A percentile compares a stretch with the other conserved stretches of the same genome.
Evolutionary conservation across 805 yeast genomes (phyloP).

Genomic region (baker's yeast (Saccharomyces cerevisiae)): DNA sequence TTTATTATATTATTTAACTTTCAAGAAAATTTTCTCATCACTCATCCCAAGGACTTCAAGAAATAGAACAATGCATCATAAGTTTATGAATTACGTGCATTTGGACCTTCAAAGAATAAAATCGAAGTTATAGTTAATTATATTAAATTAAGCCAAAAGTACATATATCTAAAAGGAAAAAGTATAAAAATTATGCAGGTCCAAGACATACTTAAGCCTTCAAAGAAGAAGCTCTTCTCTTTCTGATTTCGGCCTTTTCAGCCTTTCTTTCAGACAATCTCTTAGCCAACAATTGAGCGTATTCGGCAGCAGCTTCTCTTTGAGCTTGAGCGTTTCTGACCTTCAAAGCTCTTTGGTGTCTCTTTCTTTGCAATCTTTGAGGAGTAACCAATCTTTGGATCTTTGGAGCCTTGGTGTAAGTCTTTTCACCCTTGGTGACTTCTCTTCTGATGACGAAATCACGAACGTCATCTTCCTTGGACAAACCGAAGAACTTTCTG

Average conservation of each 20-base stretch:
- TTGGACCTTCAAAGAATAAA: background rate
- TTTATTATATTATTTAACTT: no score
- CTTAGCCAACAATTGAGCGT: conserved; percentile 96
- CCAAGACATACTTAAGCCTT: conserved; percentile 52
- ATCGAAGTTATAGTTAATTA: background rate
- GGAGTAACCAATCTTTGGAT: conserved; percentile 99
- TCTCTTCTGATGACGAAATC: conserved; percentile 96
- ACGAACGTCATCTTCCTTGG: conserved; percentile 43
- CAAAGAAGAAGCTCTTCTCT: conserved; percentile 99
- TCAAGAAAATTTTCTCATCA: no score
- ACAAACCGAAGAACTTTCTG: conserved; percentile 95
- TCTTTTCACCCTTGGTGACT: conserved; percentile 94
- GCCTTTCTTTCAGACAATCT: conserved; percentile 98
- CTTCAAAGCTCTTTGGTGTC: conserved; percentile 90
- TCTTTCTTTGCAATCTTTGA: conserved; percentile 98
- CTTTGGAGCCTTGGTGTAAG: conserved; percentile 99
- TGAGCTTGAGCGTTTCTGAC: conserved; percentile 95
- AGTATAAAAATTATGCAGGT: conserved; percentile 8
- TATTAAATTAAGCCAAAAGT: conserved; percentile 11
- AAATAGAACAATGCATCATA: background rate
- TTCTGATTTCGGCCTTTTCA: conserved; percentile 95
- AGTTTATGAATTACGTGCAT: background rate
- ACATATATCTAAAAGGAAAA: conserved; percentile 13
- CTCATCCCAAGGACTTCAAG: no score
- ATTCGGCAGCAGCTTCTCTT: conserved; percentile 99